Base-by-base conservation (phyloP, 2,329 filamentous ascomycete species). In the Monosporascus cannonballus region DNA sequence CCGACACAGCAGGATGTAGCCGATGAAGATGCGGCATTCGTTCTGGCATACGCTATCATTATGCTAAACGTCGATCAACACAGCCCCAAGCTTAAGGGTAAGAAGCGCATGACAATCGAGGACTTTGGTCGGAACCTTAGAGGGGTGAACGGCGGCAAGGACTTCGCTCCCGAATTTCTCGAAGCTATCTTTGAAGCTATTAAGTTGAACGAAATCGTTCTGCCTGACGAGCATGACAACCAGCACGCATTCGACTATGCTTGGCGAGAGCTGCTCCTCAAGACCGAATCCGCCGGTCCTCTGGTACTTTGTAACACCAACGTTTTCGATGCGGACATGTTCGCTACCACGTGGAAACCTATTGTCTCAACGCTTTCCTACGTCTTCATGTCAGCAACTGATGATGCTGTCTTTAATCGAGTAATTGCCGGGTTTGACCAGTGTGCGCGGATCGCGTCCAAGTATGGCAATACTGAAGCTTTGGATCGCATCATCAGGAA, bases 51-150 rank as follows among this genome's bases (percentile, higher is more conserved):
- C 67, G 94, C 92, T 38, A 95, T 96, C 64, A 96, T 99, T 69
- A 91, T 99, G 83, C 76, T 99, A 52, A 99, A 99, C 66, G 96
- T 93, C 1, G 94, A 99, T 66, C 88, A 95, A 63, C 94, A 97
- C 69, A 99, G 96, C 64, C 92, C 91, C 0, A 97, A 96, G 61
- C 71, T 97, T 56, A 91, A 84, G 61, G 71, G 79, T 2, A 76
- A 84, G 61, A 89, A 87, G 64, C 89, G 93, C 41, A 99, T 99
- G 94, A 84, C 85, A 1, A 78, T 86, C 42, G 79, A 84, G 51
- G 88, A 93, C 61, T 99, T 99, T 68, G 80, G 89, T 0, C 86
- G 84, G 57, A 97, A 99, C 66, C 73, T 99, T n/a, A 83, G 92
- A 41, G 93, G 93, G 11, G 88, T 94, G 36, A 99, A 99, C 64